Evolutionary conservation across 805 yeast species (phyloP).

Genomic region (Saccharomyces jurei): DNA sequence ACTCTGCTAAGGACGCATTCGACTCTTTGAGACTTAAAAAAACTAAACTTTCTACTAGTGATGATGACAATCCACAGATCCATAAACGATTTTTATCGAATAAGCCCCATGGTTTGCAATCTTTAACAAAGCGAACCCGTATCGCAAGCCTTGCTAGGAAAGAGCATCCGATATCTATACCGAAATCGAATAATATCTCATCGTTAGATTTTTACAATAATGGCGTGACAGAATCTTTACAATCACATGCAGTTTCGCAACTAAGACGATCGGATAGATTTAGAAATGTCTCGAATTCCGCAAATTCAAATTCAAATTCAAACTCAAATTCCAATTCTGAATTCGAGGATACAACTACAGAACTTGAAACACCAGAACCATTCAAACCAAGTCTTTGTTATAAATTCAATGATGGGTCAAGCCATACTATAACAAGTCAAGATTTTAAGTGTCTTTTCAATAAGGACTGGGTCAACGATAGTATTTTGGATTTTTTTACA

Average conservation of each 20-base stretch:
- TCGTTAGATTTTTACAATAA: background rate
- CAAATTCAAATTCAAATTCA: conserved; percentile 1
- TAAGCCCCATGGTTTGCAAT: background rate
- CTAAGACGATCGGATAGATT: conserved; percentile 8
- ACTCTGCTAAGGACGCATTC: background rate
- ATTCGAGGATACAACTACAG: conserved; percentile 1
- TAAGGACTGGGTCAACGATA: conserved; percentile 85
- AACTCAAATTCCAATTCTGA: background rate
- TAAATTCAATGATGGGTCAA: conserved; percentile 45
- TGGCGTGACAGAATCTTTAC: background rate
- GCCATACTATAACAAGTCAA: conserved; percentile 49
- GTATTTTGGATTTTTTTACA: conserved; percentile 76
- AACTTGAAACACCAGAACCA: conserved; percentile 19
- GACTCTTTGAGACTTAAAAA: background rate
- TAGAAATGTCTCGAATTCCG: conserved; percentile 2
- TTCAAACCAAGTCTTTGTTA: conserved; percentile 40
- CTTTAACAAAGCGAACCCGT: background rate
- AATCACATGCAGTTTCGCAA: background rate
- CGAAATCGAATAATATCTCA: background rate
- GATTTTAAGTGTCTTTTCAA: conserved; percentile 77
- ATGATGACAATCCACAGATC: background rate
- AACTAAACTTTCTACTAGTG: background rate
- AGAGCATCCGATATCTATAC: background rate
- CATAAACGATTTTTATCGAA: background rate
- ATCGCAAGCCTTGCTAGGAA: background rate